Evolutionary conservation across 1,139 yeast species (phyloP).

Genomic region (Suhomyces ambrosiae): DNA sequence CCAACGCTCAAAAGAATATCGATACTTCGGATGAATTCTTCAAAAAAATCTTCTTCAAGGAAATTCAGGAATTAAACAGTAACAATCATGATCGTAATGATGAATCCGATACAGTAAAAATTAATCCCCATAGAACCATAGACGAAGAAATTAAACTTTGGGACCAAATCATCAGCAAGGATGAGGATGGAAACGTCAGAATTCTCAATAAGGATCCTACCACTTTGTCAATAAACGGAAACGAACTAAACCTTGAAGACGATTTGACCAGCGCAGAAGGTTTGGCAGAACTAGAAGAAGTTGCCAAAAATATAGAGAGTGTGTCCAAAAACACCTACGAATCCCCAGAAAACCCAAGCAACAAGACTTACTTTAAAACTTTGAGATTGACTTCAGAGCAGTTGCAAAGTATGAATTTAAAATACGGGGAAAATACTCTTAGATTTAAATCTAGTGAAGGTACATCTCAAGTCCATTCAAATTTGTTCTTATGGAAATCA

Average conservation of each 20-base stretch:
- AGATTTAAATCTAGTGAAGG: slow-evolving; percentile 82
- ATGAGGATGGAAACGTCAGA: slow-evolving; percentile 72
- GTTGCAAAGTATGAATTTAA: slow-evolving; percentile 68
- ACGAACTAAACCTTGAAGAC: slow-evolving; percentile 12
- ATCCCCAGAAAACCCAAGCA: slow-evolving; percentile 9
- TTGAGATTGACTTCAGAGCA: slow-evolving; percentile 91
- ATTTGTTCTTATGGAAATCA: slow-evolving; percentile 82
- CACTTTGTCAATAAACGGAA: slow-evolving; percentile 7
- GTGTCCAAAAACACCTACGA: background rate
- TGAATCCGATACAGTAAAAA: slow-evolving; percentile 17
- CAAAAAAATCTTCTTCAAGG: slow-evolving; percentile 68
- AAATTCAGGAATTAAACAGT: slow-evolving; percentile 31
- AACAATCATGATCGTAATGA: slow-evolving; percentile 18
- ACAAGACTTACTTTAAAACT: slow-evolving; percentile 72
- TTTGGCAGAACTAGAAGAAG: slow-evolving; percentile 21
- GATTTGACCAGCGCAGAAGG: slow-evolving; percentile 11
- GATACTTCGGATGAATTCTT: slow-evolving; percentile 71
- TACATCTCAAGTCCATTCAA: slow-evolving; percentile 71
- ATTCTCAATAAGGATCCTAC: slow-evolving; percentile 33
- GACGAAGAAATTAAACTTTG: slow-evolving; percentile 34
- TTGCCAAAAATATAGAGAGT: background rate
- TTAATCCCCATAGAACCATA: slow-evolving; percentile 15
- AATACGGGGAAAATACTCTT: slow-evolving; percentile 77
- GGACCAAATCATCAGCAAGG: slow-evolving; percentile 49
- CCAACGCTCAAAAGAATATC: slow-evolving; percentile 70